Evolutionary conservation across 2,329 filamentous ascomycete species (phyloP).

Genomic region (Claviceps humidiphila): DNA sequence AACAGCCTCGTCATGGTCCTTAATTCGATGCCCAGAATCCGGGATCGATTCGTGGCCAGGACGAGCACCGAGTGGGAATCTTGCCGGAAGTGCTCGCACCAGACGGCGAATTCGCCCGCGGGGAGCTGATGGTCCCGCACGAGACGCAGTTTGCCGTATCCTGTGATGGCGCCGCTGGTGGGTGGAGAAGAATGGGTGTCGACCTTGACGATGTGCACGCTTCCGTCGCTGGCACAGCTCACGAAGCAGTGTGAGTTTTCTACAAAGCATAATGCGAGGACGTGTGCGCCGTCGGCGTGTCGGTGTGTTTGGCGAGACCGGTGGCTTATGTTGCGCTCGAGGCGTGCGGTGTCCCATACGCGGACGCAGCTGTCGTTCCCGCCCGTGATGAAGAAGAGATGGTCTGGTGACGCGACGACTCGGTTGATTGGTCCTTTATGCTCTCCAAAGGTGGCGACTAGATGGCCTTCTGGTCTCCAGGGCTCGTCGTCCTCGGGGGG

Average conservation of each 20-base stretch:
- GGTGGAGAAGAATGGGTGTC: constrained; percentile 26
- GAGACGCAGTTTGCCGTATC: constrained; percentile 65
- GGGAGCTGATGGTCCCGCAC: constrained; percentile 73
- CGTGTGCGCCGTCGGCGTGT: constrained; percentile 56
- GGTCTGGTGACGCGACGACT: constrained; percentile 73
- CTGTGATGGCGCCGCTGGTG: constrained; percentile 34
- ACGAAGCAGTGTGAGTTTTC: constrained; percentile 91
- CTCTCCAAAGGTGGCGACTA: constrained; percentile 82
- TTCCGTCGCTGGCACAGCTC: constrained; percentile 80
- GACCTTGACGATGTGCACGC: constrained; percentile 80
- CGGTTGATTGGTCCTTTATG: constrained; percentile 74
- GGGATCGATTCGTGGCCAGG: constrained; percentile 74
- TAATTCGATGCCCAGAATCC: constrained; percentile 73
- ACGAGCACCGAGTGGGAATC: constrained; percentile 73
- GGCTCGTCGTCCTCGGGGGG: constrained; percentile 19
- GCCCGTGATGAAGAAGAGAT: constrained; percentile 86
- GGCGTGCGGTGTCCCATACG: constrained; percentile 79
- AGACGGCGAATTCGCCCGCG: constrained; percentile 63
- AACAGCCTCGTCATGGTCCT: constrained; percentile 76
- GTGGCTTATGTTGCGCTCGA: constrained; percentile 85
- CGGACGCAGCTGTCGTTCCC: constrained; percentile 85
- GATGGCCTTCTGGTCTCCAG: constrained; percentile 73
- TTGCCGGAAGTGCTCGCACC: constrained; percentile 82
- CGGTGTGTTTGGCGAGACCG: constrained; percentile 76
- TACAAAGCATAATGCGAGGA: constrained; percentile 78